Conservation (phyloP, 768 basidiomycete species). For the Tricholoma furcatifolium region DNA sequence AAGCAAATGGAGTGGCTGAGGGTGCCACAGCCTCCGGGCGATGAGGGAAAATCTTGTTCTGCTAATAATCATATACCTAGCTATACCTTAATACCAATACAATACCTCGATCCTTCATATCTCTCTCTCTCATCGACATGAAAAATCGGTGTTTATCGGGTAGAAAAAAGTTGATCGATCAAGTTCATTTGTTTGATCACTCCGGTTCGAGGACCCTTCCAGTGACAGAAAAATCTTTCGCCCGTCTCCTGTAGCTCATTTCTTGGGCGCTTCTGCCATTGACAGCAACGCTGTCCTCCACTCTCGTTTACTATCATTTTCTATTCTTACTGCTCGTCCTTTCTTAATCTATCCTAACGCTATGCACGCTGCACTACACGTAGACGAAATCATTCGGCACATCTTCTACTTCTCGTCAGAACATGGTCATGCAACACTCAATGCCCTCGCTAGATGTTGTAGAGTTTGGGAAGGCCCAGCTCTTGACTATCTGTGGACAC, state of each 20-base stretch:
- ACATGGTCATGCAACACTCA: conserved; percentile 28
- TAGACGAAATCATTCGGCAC: conserved; percentile 49
- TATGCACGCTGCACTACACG: conserved; percentile 45
- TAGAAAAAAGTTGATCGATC: too few relatives aligned
- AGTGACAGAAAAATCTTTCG: conserved; percentile 11
- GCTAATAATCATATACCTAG: not conserved
- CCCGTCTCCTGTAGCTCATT: not conserved
- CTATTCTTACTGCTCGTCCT: not conserved
- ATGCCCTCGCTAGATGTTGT: conserved; percentile 39
- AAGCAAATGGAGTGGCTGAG: conserved; percentile 41
- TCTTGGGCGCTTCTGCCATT: not conserved
- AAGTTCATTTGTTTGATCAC: not conserved
- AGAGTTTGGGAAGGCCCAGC: conserved; percentile 49
- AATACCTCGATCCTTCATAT: not conserved
- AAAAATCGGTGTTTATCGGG: too few relatives aligned
- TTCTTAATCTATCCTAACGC: not conserved
- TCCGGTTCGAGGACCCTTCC: conserved; percentile 14
- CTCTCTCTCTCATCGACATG: too few relatives aligned
- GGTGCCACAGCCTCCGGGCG: conserved; percentile 9
- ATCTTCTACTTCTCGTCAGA: conserved; percentile 36
- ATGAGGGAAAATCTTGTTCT: conserved; percentile 1
- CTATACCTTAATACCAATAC: not conserved
- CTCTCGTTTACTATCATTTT: not conserved
- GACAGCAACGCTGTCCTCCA: not conserved
- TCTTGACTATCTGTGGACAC: conserved; percentile 44